Base-by-base conservation (phyloP, 352 stramenopile genomes). In the Pythium brassicae region DNA sequence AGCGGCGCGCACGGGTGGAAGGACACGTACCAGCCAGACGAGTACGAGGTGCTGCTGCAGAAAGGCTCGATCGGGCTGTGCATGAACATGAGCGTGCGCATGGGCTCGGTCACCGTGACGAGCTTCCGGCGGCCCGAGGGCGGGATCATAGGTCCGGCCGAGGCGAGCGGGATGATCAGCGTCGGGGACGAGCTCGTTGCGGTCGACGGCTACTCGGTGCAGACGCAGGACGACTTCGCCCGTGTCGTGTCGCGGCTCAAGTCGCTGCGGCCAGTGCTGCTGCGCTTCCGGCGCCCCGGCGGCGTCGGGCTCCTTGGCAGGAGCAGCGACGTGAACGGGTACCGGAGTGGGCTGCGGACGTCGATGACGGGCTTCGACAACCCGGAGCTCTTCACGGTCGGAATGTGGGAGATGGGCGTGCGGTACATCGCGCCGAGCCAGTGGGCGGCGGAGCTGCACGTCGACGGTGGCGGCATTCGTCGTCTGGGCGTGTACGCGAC, bases 51-150 rank as follows among this genome's bases (percentile, higher is more conserved):
- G 34, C 49, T 92, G 61, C 72, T 95, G 54, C 81, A 93, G 65
- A 95, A 95, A 59, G 86, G 86, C 50, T 88, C 76, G 12, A 89
- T 92, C 44, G 86, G 86, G 3, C 68, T 95, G 29, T 95, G 86
- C 61, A 95, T 95, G 86, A 95, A 95, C 64, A 95, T 95, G 86
- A 93, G 83, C 56, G 81, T 95, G 55, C 78, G 85, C 14, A 64
- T 82, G 55, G 83, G 83, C 11, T 89, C 80, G 9, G 83, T 95
- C 42, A 85, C 74, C 0, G 83, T 95, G 26, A 91, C 84, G 26
- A 90, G 85, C 42, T 95, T 95, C 55, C 79, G 85, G 6, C 82
- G 84, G 4, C 85, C 85, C 4, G 78, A 89, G n/a, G 62, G 71
- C 14, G 68, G 69, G 22, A 72, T 93, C 57, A 83, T 95, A 29